Evolutionary conservation across 108 stramenopile genomes (phyloP), one percentile per base, ranked within the genome.

Genomic region (Nitzschia sp.): DNA sequence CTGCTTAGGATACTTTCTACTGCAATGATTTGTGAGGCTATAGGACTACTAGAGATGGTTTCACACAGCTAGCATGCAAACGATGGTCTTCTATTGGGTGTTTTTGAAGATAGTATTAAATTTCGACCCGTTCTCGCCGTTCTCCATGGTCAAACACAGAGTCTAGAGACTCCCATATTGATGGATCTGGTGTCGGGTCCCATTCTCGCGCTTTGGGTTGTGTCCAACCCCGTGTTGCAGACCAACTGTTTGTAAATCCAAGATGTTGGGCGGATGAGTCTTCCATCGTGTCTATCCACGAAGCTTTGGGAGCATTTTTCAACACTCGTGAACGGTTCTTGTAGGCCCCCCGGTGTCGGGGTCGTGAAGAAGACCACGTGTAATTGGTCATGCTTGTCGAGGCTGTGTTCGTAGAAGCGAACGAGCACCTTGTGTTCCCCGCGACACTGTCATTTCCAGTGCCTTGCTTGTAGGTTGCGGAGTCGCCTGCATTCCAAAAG

Each of bases 281-380:
- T 16, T 50, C 48, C 48, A 50, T 50, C 21, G 48, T 50, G 21
- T 50, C 48, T n/a, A 50, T 16, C 48, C 48, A 50, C 48, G 48
- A 50, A 50, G 17, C 48, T 50, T 21, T 50, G 16, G 48, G 48
- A 21, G 48, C 48, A 19, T 22, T n/a, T 16, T 11, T 21, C 48
- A 50, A 8, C 4, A 21, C 21, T 50, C 48, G 13, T 4, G 19
- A 4, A 4, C 48, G 13, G 19, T 50, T 50, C 48, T 50, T 50
- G 48, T 22, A 50, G 4, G 48, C 48, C 4, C 48, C 48, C 21
- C 4, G 4, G 21, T 50, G 48, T 50, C 48, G 48, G 19, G 4
- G 13, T n/a, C 48, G 9, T 5, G 48, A 21, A 5, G 48, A 16
- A 16, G 48, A 21, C 48, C 48, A 50, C 4, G 48, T 50, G 19